Conservation (phyloP, 257 asterid genomes). For the Jacaranda copaia region DNA sequence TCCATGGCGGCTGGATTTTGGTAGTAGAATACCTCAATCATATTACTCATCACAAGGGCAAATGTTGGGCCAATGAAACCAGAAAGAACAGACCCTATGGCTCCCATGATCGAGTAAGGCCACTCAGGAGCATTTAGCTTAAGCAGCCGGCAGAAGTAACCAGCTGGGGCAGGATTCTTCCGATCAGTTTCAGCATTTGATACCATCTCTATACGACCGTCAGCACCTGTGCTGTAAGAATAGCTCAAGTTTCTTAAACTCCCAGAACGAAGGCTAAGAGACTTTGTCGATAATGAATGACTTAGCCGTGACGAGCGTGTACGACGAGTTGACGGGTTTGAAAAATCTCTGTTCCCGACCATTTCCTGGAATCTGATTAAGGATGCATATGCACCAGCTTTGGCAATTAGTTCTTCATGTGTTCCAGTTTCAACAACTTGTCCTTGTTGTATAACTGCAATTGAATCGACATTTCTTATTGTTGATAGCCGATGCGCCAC, state of each 20-base stretch:
- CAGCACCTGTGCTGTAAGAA: conserved; percentile 95
- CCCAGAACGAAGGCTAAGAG: conserved; percentile 97
- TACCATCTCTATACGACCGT: conserved; percentile 96
- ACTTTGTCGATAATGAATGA: conserved; percentile 88
- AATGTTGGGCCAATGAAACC: conserved; percentile 96
- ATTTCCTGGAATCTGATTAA: conserved; percentile 90
- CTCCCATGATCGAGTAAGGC: conserved; percentile 97
- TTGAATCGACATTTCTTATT: conserved; percentile 85
- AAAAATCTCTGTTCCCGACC: conserved; percentile 81
- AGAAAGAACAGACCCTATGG: conserved; percentile 87
- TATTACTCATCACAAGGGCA: conserved; percentile 93
- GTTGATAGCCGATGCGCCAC: conserved; percentile 97
- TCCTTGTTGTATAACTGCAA: conserved; percentile 94
- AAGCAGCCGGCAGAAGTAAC: conserved; percentile 85
- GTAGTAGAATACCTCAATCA: conserved; percentile 96
- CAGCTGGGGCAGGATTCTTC: conserved; percentile 85
- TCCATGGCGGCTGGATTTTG: conserved; percentile 78
- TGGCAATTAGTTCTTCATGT: conserved; percentile 86
- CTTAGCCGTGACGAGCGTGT: conserved; percentile 90
- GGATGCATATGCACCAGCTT: conserved; percentile 89
- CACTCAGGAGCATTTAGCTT: conserved; percentile 95
- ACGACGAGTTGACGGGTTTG: conserved; percentile 89
- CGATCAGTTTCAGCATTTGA: conserved; percentile 91
- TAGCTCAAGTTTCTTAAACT: conserved; percentile 89
- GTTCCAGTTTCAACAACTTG: conserved; percentile 95